A percentile compares a stretch with the other conserved stretches of the same genome.
Evolutionary conservation across 768 basidiomycete species (phyloP).

Genomic region (Tylopilus sp.): DNA sequence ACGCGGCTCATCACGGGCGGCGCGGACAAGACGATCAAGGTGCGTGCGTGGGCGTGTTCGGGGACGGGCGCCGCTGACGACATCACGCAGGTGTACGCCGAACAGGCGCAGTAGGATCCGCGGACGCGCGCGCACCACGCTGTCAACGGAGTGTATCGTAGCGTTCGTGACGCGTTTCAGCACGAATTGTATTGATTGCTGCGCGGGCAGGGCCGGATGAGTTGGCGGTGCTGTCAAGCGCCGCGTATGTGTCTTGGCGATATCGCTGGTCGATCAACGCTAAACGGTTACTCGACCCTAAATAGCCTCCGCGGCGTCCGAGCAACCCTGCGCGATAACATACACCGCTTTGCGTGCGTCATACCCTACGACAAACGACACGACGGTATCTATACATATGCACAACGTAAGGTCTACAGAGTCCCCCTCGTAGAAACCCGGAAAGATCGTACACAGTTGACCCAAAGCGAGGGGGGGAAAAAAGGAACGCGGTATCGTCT

Average conservation of each 20-base stretch:
- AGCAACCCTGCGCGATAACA: too few species aligned
- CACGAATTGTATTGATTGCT: background rate
- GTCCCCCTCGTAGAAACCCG: conserved; percentile 17
- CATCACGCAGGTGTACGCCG: conserved; percentile 54
- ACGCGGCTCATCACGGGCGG: conserved; percentile 93
- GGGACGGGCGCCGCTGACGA: background rate
- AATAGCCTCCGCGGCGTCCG: background rate
- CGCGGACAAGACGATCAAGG: conserved; percentile 99
- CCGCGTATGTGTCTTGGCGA: too few species aligned
- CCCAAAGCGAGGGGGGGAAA: background rate
- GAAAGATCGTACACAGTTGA: too few species aligned
- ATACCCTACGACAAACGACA: background rate
- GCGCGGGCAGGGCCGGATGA: background rate
- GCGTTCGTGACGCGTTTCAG: background rate
- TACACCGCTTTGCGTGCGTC: background rate
- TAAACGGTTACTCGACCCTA: background rate
- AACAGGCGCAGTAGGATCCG: conserved; percentile 52
- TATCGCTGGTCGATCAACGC: background rate
- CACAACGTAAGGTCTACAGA: conserved; percentile 4
- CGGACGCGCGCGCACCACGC: background rate
- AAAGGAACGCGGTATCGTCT: background rate
- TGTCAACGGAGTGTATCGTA: background rate
- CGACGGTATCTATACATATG: background rate
- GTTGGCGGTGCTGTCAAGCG: too few species aligned
- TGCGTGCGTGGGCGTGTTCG: conserved; percentile 29